Evolutionary conservation across 2,329 filamentous ascomycete species (phyloP).

Genomic region (Fusarium oxysporum): DNA sequence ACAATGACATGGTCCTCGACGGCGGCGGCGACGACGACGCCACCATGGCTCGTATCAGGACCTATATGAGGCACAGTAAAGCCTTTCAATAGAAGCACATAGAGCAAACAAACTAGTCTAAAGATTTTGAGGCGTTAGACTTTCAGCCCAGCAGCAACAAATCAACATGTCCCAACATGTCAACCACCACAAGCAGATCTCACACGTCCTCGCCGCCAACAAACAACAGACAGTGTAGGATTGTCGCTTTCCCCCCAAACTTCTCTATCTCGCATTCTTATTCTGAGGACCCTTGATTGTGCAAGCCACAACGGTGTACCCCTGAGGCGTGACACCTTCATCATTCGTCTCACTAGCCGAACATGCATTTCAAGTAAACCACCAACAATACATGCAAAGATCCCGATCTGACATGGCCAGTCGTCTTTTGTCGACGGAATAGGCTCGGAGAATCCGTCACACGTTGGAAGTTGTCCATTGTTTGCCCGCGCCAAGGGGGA

Average conservation of each 20-base stretch:
- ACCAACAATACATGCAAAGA: conserved; percentile 26
- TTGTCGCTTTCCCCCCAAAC: neutral
- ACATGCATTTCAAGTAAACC: conserved; percentile 20
- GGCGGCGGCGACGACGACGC: conserved; percentile 51
- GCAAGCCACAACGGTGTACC: conserved; percentile 31
- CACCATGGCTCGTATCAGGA: conserved; percentile 54
- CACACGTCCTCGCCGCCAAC: neutral
- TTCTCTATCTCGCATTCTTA: conserved; percentile 10
- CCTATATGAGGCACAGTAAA: conserved; percentile 52
- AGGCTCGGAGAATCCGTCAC: neutral
- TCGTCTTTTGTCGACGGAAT: conserved; percentile 5
- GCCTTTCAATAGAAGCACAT: conserved; percentile 41
- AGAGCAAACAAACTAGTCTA: conserved; percentile 1
- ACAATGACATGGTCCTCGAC: conserved; percentile 54
- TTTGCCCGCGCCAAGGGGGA: neutral
- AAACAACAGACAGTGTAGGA: conserved; percentile 6
- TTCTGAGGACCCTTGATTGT: neutral
- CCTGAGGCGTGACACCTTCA: conserved; percentile 27
- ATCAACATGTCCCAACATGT: conserved; percentile 1
- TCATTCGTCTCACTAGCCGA: conserved; percentile 31
- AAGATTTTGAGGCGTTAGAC: conserved; percentile 31
- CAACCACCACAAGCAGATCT: conserved; percentile 6
- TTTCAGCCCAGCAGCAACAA: conserved; percentile 18
- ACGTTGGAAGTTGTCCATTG: conserved; percentile 6
- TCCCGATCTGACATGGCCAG: conserved; percentile 4